Conservation (phyloP, 345 rosid species). For the Corchorus capsularis region DNA sequence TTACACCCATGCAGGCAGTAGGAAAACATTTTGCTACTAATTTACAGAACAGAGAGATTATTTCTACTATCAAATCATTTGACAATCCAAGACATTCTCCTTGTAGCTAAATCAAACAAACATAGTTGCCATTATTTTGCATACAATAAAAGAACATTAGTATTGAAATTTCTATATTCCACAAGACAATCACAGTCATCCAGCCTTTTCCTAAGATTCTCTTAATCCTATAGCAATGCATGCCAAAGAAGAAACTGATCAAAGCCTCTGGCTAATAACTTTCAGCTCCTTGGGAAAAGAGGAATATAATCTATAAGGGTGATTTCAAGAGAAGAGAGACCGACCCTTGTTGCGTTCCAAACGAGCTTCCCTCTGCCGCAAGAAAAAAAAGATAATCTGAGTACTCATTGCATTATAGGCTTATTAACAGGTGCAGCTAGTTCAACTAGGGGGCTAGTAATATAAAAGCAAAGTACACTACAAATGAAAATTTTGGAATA, state of each 20-base stretch:
- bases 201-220: background rate
- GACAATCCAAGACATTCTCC: background rate
- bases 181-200: background rate
- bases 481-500: conserved; percentile 19
- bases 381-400: background rate
- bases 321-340: conserved; percentile 70
- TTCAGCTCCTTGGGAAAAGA: background rate
- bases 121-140: background rate
- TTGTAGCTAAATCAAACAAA: background rate
- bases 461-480: background rate
- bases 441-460: background rate
- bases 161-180: background rate
- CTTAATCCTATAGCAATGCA: background rate
- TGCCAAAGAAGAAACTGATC: background rate
- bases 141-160: background rate
- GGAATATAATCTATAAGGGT: background rate
- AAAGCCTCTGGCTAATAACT: background rate
- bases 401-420: background rate
- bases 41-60: background rate
- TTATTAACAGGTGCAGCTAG: background rate
- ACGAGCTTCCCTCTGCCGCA: conserved; percentile 85
- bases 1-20: too few relatives aligned
- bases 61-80: background rate
- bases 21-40: background rate
- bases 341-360: conserved; percentile 82